Evolutionary conservation across 805 yeast species (phyloP), one percentile per base, ranked within the genome.

Genomic region (Vanderwaltozyma yarrowii): DNA sequence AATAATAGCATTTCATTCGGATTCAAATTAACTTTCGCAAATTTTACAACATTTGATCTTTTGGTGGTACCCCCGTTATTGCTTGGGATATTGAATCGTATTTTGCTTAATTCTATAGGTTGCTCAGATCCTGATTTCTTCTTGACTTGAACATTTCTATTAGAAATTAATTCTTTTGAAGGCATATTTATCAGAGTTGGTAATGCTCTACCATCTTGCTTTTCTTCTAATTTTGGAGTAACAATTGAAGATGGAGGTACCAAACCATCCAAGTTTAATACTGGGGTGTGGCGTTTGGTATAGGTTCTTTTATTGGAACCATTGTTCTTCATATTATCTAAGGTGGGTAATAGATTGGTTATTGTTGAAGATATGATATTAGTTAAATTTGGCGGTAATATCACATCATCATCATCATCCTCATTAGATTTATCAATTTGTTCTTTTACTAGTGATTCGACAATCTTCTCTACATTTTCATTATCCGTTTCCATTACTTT

Each of bases 261-360:
- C n/a, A 52, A 32, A 3, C 61, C 61, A 39, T 56, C 61, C 9
- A 54, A 30, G 33, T 56, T 56, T 20, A 56, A 35, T 4, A 47
- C 49, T n/a, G 48, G 51, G 10, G 51, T 39, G 10, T 46, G 42
- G 19, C 44, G 45, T 24, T 39, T 47, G 20, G 43, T 43, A 19
- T 45, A 40, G 30, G 35, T 35, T 24, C 38, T 43, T 26, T 16
- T 34, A 24, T n/a, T n/a, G 19, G 20, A 39, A 40, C 23, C 41
- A 33, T 19, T 44, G 27, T 25, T 25, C 32, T 16, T 23, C 5
- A 29, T 37, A 34, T 35, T 40, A 10, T 30, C 44, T 5, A 52
- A 18, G 5, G 35, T 40, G 10, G 59, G 58, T 20, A 54, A 33
- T 17, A 54, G 30, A 20, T 44, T 49, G 15, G 45, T 51, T 9